Conservation (phyloP, 2,329 filamentous ascomycete genomes). For the Ophiosphaerella narmari region DNA sequence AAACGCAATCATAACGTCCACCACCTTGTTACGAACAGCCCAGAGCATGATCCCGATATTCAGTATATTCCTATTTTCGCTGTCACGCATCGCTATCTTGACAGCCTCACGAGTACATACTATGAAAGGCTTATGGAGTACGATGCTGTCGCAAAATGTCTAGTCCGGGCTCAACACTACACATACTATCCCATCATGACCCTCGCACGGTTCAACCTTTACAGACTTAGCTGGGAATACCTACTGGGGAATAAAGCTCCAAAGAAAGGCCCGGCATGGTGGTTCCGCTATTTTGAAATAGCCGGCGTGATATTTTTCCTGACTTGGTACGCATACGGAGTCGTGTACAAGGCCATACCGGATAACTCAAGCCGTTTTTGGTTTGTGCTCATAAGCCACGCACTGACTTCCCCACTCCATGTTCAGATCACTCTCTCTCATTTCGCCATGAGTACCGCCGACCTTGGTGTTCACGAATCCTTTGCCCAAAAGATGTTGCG, state of each 20-base stretch:
- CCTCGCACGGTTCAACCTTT: slow-evolving; percentile 74
- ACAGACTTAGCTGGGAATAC: slow-evolving; percentile 69
- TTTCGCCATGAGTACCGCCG: slow-evolving; percentile 71
- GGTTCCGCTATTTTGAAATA: slow-evolving; percentile 71
- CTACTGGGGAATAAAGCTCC: slow-evolving; percentile 61
- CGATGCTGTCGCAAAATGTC: slow-evolving; percentile 63
- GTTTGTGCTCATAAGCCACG: slow-evolving; percentile 68
- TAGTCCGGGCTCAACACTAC: slow-evolving; percentile 66
- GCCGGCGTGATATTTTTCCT: slow-evolving; percentile 67
- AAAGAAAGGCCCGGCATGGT: slow-evolving; percentile 66
- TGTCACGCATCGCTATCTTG: slow-evolving; percentile 68
- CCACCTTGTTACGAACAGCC: slow-evolving; percentile 92
- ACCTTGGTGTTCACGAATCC: slow-evolving; percentile 67
- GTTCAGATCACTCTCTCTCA: slow-evolving; percentile 74
- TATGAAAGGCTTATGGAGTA: slow-evolving; percentile 69
- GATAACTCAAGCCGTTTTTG: slow-evolving; percentile 61
- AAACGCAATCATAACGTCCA: slow-evolving; percentile 96
- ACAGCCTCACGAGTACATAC: slow-evolving; percentile 66
- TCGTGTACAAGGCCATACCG: slow-evolving; percentile 65
- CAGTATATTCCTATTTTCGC: slow-evolving; percentile 73
- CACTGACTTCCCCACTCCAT: slow-evolving; percentile 70
- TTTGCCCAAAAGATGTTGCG: slow-evolving; percentile 72
- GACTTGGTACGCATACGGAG: slow-evolving; percentile 70
- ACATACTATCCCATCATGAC: slow-evolving; percentile 71
- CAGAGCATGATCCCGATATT: slow-evolving; percentile 95